Percentiles rank a stretch among this genome's conserved stretches.
phyloP scores from a whole-genome alignment of 805 yeast species.

The Pichia manshurica region DNA sequence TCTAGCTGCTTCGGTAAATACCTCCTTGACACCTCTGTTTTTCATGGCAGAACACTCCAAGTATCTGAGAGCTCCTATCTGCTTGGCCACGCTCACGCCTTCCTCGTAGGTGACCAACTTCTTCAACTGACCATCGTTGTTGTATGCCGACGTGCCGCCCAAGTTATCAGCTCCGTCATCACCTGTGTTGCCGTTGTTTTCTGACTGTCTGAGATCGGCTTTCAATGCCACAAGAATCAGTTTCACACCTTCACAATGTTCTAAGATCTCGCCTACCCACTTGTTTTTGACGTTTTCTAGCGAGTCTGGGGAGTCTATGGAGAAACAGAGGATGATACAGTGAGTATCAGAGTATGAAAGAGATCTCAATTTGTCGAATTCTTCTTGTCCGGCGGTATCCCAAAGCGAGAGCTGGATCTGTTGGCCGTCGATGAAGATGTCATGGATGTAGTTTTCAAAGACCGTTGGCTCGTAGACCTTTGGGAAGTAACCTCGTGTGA shows the following conservation, averaged over 20 bases:
- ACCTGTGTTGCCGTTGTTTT: constrained; percentile 35
- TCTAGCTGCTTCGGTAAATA: constrained; percentile 97
- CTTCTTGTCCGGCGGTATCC: constrained; percentile 99
- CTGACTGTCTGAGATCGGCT: constrained; percentile 75
- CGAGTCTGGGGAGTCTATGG: constrained; percentile 91
- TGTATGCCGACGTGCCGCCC: constrained; percentile 23
- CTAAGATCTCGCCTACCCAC: constrained; percentile 97
- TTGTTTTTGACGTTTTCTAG: constrained; percentile 89
- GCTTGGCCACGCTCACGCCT: constrained; percentile 87
- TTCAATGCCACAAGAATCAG: constrained; percentile 89
- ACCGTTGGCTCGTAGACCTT: constrained; percentile 98
- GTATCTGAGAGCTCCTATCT: constrained; percentile 89
- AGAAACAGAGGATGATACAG: constrained; percentile 92
- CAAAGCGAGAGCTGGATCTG: constrained; percentile 88
- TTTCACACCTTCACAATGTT: constrained; percentile 95
- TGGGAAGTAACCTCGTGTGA: constrained; percentile 95
- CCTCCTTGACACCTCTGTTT: constrained; percentile 98
- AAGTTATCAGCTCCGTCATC: constrained; percentile 23
- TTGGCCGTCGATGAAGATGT: constrained; percentile 90
- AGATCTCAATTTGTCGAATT: constrained; percentile 89
- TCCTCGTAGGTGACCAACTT: constrained; percentile 81
- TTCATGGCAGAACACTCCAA: constrained; percentile 95
- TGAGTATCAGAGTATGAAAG: constrained; percentile 93
- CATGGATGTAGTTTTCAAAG: constrained; percentile 95
- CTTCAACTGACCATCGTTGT: constrained; percentile 30